phyloP scores from a whole-genome alignment of 192 early-diverging fungal species.

The Anaeromyces robustus region DNA sequence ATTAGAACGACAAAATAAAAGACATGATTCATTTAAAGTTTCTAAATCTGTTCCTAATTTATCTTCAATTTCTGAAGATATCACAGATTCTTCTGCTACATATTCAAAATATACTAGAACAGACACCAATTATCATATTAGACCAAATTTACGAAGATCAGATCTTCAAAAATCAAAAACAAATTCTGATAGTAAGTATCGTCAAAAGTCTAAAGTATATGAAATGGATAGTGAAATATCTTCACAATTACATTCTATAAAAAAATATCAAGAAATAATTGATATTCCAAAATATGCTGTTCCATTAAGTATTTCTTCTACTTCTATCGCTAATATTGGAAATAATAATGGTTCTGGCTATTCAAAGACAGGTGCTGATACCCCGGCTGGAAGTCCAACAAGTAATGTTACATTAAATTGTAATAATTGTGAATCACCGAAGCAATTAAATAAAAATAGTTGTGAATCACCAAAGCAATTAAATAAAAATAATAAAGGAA shows the following conservation, averaged over 20 bases:
- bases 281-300: neutral
- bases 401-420: too few relatives aligned
- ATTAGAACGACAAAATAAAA: neutral
- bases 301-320: neutral
- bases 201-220: neutral
- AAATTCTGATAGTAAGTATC: neutral
- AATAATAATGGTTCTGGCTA: too few relatives aligned
- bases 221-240: neutral
- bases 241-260: neutral
- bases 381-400: too few relatives aligned
- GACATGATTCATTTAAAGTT: neutral
- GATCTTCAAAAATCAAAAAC: neutral
- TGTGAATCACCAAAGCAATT: too few relatives aligned
- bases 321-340: neutral
- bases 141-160: neutral
- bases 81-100: neutral
- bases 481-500: too few relatives aligned
- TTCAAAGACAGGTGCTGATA: too few relatives aligned
- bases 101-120: neutral
- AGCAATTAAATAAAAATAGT: too few relatives aligned
- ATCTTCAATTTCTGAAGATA: neutral
- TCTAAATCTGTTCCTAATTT: neutral
- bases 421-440: too few relatives aligned
- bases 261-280: neutral
- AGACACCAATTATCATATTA: neutral